These are phyloP conservation scores for Trypanosoma lewisi DNA, from an alignment of 208 protist species.

Conservation along the genomic window DNA sequence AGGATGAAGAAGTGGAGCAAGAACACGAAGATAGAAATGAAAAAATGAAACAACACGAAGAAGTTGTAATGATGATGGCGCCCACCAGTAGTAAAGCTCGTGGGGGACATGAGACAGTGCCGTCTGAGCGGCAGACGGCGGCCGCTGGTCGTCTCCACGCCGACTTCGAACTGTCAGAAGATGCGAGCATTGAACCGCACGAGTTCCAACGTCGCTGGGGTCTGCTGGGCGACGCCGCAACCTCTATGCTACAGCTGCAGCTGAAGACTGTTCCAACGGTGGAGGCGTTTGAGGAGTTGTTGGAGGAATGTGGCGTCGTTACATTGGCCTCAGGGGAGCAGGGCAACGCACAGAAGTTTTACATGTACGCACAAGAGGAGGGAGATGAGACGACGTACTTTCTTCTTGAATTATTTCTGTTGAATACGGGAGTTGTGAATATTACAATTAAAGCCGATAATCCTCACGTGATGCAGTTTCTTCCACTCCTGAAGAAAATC, in stretches of 20 bases:
- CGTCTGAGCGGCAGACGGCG: background rate
- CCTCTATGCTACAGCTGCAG: conserved; percentile 25
- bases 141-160: background rate
- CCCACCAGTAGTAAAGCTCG: background rate
- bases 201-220: conserved; percentile 49
- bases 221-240: conserved; percentile 3
- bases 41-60: background rate
- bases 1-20: conserved; percentile 21
- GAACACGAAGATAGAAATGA: background rate
- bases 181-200: conserved; percentile 35
- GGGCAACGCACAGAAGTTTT: conserved; percentile 36
- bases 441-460: conserved; percentile 42
- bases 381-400: conserved; percentile 25
- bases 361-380: conserved; percentile 45
- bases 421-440: conserved; percentile 21
- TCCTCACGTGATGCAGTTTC: conserved; percentile 18
- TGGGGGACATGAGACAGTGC: background rate
- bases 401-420: conserved; percentile 40
- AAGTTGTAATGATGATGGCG: background rate
- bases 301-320: conserved; percentile 45
- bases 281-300: conserved; percentile 33
- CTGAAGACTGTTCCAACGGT: background rate
- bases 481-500: conserved; percentile 17
- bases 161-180: conserved; percentile 28
- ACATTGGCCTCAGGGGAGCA: conserved; percentile 56